phyloP scores from a whole-genome alignment of 805 yeast species.

The Candida pseudoglaebosa region DNA sequence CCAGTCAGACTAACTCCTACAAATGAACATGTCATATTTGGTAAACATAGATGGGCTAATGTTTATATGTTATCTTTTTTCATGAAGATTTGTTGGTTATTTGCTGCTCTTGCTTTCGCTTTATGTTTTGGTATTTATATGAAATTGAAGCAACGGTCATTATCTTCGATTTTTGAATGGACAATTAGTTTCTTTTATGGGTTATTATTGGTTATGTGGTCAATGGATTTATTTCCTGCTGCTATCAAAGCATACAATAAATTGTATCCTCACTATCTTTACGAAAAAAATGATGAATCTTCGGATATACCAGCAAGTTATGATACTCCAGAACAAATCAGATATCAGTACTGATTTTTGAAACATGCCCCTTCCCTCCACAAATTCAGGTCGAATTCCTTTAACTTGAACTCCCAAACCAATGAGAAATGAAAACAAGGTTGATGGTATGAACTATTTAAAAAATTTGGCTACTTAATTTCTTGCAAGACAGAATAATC shows the following conservation, averaged over 20 bases:
- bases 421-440: too few species aligned
- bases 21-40: slow-evolving; percentile 38
- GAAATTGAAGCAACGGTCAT: slow-evolving; percentile 32
- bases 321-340: neutral
- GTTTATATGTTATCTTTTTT: slow-evolving; percentile 46
- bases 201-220: slow-evolving; percentile 54
- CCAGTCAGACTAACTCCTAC: slow-evolving; percentile 35
- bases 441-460: too few species aligned
- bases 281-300: too few species aligned
- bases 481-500: too few species aligned
- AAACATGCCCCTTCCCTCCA: too few species aligned
- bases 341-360: neutral
- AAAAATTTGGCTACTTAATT: too few species aligned
- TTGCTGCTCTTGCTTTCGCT: slow-evolving; percentile 63
- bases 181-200: slow-evolving; percentile 82
- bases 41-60: slow-evolving; percentile 33
- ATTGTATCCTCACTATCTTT: neutral
- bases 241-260: slow-evolving; percentile 33
- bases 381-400: too few species aligned
- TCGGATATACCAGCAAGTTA: neutral
- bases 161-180: slow-evolving; percentile 80
- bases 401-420: too few species aligned
- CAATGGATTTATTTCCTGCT: slow-evolving; percentile 69
- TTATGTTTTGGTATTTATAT: slow-evolving; percentile 55
- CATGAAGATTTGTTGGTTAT: slow-evolving; percentile 62